Evolutionary conservation across 768 basidiomycete species (phyloP).

Genomic region (Pholiota conissans): DNA sequence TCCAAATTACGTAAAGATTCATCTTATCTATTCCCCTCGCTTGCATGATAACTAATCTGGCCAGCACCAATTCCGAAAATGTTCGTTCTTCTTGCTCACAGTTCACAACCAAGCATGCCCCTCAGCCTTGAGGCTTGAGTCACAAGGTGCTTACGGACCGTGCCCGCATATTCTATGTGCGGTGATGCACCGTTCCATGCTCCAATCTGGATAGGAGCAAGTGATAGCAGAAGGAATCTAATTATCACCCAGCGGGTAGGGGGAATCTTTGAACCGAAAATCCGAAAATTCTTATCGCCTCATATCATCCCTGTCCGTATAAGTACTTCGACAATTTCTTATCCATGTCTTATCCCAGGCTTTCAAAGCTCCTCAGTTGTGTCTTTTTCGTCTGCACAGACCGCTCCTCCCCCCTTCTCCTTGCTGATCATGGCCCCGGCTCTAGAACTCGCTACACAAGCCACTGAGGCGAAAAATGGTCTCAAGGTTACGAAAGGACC

Average conservation of each 20-base stretch:
- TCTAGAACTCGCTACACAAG: not conserved
- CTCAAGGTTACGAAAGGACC: slow-evolving; percentile 17
- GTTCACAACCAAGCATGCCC: not conserved
- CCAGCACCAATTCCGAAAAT: too few relatives aligned
- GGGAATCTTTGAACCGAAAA: not conserved
- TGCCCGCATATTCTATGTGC: too few relatives aligned
- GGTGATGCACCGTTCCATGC: too few relatives aligned
- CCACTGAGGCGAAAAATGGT: slow-evolving; percentile 2
- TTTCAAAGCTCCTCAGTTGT: not conserved
- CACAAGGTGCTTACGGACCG: not conserved
- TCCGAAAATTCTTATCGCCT: slow-evolving; percentile 4
- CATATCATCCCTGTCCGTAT: not conserved
- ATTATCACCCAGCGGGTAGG: not conserved
- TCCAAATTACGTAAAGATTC: not conserved
- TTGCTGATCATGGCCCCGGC: slow-evolving; percentile 7
- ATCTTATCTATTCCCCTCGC: not conserved
- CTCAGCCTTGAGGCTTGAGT: slow-evolving; percentile 1
- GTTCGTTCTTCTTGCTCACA: not conserved
- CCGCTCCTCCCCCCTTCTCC: not conserved
- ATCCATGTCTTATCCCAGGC: not conserved
- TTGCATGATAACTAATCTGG: not conserved
- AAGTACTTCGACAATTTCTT: not conserved
- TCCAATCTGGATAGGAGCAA: slow-evolving; percentile 3
- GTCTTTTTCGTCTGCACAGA: not conserved
- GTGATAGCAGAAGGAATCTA: not conserved